Percentiles rank a stretch among this genome's conserved stretches.
These are phyloP conservation scores for Blastobotrys chiropterorum DNA, from an alignment of 805 yeast genomes.

Conservation along the genomic window DNA sequence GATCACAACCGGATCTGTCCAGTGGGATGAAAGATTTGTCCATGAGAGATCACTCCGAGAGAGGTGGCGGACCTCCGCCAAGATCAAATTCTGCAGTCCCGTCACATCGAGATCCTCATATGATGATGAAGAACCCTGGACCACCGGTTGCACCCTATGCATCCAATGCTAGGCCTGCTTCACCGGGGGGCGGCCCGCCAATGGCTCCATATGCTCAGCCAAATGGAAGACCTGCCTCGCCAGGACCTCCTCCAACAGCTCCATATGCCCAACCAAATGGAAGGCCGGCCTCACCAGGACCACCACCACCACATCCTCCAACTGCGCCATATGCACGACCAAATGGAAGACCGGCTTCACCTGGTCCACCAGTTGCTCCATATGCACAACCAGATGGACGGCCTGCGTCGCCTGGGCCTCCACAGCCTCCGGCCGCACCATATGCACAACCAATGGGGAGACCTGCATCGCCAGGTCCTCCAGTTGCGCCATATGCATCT, in stretches of 20 bases:
- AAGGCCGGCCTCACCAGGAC: conserved; percentile 7
- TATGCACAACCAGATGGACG: neutral
- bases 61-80: conserved; percentile 3
- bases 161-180: conserved; percentile 4
- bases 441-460: conserved; percentile 3
- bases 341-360: neutral
- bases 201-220: conserved; percentile 3
- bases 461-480: neutral
- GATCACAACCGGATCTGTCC: conserved; percentile 16
- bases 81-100: neutral
- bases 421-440: conserved; percentile 3
- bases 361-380: conserved; percentile 1
- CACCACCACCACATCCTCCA: conserved; percentile 5
- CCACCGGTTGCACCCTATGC: conserved; percentile 9
- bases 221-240: conserved; percentile 3
- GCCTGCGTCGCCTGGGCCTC: conserved; percentile 7
- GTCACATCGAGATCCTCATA: neutral
- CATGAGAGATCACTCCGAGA: conserved; percentile 3
- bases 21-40: conserved; percentile 9
- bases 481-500: conserved; percentile 3
- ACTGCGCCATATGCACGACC: conserved; percentile 5
- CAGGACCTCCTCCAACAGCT: conserved; percentile 8
- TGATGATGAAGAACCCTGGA: conserved; percentile 6
- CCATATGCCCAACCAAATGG: neutral
- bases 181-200: conserved; percentile 9